Evolutionary conservation across 306 rosid genomes (phyloP), one percentile per base, ranked within the genome.

Genomic region (Cicer chorassanicum): DNA sequence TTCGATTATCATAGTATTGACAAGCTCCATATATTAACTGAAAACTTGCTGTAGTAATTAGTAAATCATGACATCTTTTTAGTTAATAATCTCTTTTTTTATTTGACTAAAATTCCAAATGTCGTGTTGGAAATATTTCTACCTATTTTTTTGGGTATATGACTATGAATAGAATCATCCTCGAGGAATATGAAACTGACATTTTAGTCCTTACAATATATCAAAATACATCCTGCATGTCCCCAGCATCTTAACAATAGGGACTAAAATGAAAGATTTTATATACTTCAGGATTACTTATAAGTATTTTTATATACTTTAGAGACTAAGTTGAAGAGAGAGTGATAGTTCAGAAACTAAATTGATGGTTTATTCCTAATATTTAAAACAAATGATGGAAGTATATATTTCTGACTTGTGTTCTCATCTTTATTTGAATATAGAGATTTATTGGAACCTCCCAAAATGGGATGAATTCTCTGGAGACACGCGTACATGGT

Each of bases 381-480:
- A 24, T 29, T 29, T 29, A 29, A 29, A 39, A 42, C 38, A 40
- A 34, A 59, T 39, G 14, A 6, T 50, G 49, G 18, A 67, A 40
- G 46, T 41, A 29, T 41, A 41, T 48, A 38, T 14, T 77, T 84
- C 81, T 78, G 59, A 84, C 83, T 63, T 39, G 24, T 42, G n/a
- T 70, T 49, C 75, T 72, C 54, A 6, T 63, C 54, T 82, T 63
- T 29, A 54, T 65, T 67, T 84, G 68, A 74, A 15, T 78, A 39
- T 63, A 94, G 99, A 92, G 92, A 77, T 94, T 94, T 86, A 92
- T 92, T 66, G 99, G 98, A 80, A 94, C 88, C 86, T 94, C 98
- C 34, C 96, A 90, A 66, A 92, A 79, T 64, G 99, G 98, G 54
- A 72, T 94, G 87, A 90, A 86, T 80, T 89, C 92, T 49, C 82